Evolutionary conservation across 2,329 filamentous ascomycete species (phyloP), one percentile per base, ranked within the genome.

Genomic region (Diplocarpon rosae): DNA sequence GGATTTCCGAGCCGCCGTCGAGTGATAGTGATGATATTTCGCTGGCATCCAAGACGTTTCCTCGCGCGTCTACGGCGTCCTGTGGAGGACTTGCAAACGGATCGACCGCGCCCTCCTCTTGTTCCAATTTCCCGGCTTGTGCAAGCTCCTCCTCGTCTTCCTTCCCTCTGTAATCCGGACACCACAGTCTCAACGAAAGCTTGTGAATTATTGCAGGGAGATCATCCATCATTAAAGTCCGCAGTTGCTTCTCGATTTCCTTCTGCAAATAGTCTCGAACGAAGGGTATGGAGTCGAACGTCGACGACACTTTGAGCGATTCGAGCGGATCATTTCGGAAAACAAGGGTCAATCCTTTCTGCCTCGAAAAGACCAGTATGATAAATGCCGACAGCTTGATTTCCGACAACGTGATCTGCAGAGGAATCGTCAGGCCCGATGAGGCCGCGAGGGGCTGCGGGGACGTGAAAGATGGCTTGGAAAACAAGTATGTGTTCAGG

Each of bases 321-420:
- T 98, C 92, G 50, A 98, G 78, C 4, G 92, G 92, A 62, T 98
- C 92, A 74, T 98, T 96, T 57, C 92, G 83, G 64, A 98, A 98
- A 36, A 98, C 92, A 38, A 98, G 73, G 1, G 92, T 98, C 46
- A 98, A 75, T 15, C 92, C 92, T 63, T 98, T 98, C 67, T 95
- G 88, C 62, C 88, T 90, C 2, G 90, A 96, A 63, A 98, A 98
- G 50, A 98, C 92, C 39, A 98, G 66, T 47, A 98, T 95, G 55
- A 98, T 93, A 63, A 98, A 96, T 10, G 90, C 92, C 3, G 89
- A 95, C 40, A 98, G 71, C 60, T 93, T 87, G 62, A 98, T 93
- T 55, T 96, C 86, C 37, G 92, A 96, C 40, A 98, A 65, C 0
- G 92, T 96, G 55, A 98, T 95, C 61, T 94, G 90, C 35, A 98